Percentiles rank a stretch among this genome's conserved stretches.
Evolutionary conservation across 208 protist genomes (phyloP).

Genomic region (Leishmania aethiopica): DNA sequence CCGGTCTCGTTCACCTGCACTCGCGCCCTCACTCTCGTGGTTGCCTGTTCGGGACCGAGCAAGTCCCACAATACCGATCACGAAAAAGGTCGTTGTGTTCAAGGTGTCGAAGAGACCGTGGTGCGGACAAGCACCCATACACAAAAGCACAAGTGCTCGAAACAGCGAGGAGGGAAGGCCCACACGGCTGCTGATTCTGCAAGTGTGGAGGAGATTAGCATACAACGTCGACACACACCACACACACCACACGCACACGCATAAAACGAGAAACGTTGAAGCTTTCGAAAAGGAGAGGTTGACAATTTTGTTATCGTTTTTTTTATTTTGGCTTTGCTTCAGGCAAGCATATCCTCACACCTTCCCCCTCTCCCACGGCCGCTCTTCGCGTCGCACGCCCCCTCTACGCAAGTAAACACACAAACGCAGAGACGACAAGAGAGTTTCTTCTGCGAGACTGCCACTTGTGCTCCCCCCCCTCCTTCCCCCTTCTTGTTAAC

Average conservation of each 20-base stretch:
- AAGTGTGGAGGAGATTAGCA: neutral
- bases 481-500: neutral
- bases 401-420: neutral
- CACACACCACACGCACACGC: neutral
- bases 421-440: neutral
- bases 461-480: neutral
- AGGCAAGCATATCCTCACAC: conserved; percentile 2
- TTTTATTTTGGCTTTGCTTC: neutral
- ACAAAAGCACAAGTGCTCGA: neutral
- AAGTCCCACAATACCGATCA: neutral
- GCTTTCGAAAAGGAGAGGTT: neutral
- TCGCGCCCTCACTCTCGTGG: neutral
- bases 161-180: neutral
- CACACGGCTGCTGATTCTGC: neutral
- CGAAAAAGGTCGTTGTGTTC: neutral
- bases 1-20: neutral
- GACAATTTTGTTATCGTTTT: neutral
- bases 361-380: neutral
- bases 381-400: neutral
- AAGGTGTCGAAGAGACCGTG: neutral
- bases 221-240: neutral
- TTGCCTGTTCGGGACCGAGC: neutral
- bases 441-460: neutral
- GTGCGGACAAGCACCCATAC: neutral
- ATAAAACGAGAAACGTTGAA: neutral